A percentile compares a stretch with the other conserved stretches of the same genome.
Evolutionary conservation across 2,329 filamentous ascomycete genomes (phyloP).

Genomic region (Cladophialophora carrionii): DNA sequence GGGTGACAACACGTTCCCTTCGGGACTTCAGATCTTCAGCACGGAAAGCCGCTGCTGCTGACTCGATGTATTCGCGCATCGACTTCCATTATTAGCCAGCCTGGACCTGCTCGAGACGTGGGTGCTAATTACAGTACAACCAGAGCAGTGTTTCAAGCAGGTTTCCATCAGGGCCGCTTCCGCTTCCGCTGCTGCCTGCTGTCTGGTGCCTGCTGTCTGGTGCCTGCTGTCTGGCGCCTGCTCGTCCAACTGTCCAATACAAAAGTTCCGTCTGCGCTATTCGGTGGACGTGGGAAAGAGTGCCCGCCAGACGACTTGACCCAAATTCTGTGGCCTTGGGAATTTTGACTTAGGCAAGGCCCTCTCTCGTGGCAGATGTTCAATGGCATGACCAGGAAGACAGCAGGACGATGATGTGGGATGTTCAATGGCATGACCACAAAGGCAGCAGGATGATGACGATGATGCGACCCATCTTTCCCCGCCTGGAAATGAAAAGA

Average conservation of each 20-base stretch:
- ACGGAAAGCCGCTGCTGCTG: background rate
- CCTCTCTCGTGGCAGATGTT: background rate
- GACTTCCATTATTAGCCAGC: background rate
- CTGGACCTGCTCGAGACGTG: background rate
- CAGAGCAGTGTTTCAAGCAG: background rate
- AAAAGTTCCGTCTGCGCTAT: background rate
- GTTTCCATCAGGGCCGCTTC: background rate
- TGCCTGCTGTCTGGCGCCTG: background rate
- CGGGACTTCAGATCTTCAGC: background rate
- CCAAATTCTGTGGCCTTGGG: background rate
- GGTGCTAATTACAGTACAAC: background rate
- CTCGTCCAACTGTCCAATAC: background rate
- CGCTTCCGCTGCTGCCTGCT: background rate
- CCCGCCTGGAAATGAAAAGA: background rate
- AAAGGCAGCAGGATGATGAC: background rate
- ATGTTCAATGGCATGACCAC: too few relatives aligned
- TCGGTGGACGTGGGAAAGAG: background rate
- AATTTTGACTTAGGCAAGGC: background rate
- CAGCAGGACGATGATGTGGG: background rate
- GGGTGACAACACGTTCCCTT: background rate
- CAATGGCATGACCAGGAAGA: background rate
- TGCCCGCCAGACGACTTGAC: background rate
- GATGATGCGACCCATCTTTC: background rate
- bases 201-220: background rate
- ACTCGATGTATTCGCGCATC: background rate